These are phyloP conservation scores for Penicillium pulvis DNA, from an alignment of 495 filamentous ascomycete genomes.

Conservation along the genomic window DNA sequence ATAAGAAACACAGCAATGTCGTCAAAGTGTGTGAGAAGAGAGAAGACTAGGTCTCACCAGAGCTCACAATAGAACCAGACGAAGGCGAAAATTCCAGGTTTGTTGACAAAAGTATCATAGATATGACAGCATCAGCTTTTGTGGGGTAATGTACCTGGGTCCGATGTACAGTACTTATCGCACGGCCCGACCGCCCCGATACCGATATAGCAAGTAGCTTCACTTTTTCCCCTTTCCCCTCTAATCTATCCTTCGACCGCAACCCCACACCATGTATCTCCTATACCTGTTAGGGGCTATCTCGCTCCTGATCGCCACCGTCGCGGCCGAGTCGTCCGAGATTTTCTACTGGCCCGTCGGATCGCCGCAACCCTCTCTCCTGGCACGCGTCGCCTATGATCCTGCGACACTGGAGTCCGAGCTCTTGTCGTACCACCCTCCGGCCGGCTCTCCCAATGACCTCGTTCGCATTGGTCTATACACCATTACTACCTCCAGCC, in stretches of 20 bases:
- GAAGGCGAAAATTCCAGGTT: background rate
- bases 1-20: background rate
- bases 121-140: background rate
- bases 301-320: conserved; percentile 17
- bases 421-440: conserved; percentile 39
- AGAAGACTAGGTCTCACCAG: background rate
- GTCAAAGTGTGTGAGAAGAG: background rate
- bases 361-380: conserved; percentile 36
- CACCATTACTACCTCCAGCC: conserved; percentile 23
- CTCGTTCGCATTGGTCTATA: conserved; percentile 45
- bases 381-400: conserved; percentile 46
- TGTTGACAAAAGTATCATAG: background rate
- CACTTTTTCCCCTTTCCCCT: conserved; percentile 1
- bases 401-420: conserved; percentile 32
- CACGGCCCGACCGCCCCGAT: background rate
- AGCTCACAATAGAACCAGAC: background rate
- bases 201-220: background rate
- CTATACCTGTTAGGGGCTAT: conserved; percentile 20
- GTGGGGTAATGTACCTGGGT: conserved; percentile 1
- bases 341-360: conserved; percentile 45
- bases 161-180: background rate
- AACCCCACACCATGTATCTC: conserved; percentile 29
- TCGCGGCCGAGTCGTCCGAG: conserved; percentile 32
- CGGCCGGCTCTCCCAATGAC: conserved; percentile 18
- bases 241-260: background rate